phyloP scores from a whole-genome alignment of 148 eudicot genomes.

The Linanthus parryae region DNA sequence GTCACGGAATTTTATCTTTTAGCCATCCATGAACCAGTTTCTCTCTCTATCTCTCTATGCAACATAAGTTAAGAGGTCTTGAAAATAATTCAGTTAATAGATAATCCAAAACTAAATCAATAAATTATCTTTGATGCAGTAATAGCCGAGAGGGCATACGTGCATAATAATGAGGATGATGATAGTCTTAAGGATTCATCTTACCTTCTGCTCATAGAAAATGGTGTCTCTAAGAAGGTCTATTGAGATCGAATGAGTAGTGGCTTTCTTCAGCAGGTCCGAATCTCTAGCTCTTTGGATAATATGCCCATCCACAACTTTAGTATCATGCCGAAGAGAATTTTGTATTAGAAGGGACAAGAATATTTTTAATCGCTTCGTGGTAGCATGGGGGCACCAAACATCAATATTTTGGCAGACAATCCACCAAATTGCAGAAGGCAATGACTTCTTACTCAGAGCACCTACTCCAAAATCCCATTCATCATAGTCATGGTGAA shows the following conservation, averaged over 20 bases:
- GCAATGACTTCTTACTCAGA: constrained; percentile 50
- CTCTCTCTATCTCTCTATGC: no score
- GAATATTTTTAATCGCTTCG: constrained; percentile 58
- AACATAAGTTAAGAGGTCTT: no score
- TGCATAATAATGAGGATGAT: constrained; percentile 1
- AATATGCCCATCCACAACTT: constrained; percentile 18
- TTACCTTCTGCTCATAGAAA: constrained; percentile 75
- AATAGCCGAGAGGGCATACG: not conserved
- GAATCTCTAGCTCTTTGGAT: constrained; percentile 10
- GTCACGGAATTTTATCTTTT: no score
- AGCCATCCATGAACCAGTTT: no score
- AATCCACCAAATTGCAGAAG: constrained; percentile 71
- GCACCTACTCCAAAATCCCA: constrained; percentile 59
- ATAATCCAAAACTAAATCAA: no score
- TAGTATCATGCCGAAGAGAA: constrained; percentile 28
- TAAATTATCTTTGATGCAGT: no score
- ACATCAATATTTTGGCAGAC: constrained; percentile 66
- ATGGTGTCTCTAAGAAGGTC: constrained; percentile 54
- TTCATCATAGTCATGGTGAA: constrained; percentile 15
- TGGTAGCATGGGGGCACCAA: constrained; percentile 70
- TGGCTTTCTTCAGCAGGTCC: constrained; percentile 29
- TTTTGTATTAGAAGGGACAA: constrained; percentile 38
- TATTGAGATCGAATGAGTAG: constrained; percentile 41
- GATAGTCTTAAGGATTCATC: constrained; percentile 16
- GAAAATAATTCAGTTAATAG: no score